These are phyloP conservation scores for Cercospora berteroae DNA, from an alignment of 2,329 filamentous ascomycete genomes.

Conservation along the genomic window DNA sequence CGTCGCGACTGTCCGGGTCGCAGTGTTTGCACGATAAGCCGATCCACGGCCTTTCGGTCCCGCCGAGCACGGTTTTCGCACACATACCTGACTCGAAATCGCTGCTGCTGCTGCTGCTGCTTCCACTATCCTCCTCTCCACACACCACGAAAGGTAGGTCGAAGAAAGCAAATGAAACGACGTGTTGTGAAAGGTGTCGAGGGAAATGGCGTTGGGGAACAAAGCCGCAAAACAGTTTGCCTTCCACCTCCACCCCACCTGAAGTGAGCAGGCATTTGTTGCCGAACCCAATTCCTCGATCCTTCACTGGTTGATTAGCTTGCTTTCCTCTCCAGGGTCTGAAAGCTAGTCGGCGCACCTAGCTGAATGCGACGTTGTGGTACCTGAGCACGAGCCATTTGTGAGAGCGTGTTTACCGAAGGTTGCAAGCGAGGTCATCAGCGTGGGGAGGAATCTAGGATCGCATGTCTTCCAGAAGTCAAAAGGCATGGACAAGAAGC, in stretches of 20 bases:
- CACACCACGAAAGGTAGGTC: slow-evolving; percentile 13
- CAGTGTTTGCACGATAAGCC: neutral
- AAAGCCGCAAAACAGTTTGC: slow-evolving; percentile 7
- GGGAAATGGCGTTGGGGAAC: neutral
- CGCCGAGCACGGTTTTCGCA: neutral
- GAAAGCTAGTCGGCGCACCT: slow-evolving; percentile 1
- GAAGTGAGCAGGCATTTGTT: slow-evolving; percentile 7
- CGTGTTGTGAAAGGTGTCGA: slow-evolving; percentile 1
- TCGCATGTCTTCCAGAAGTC: neutral
- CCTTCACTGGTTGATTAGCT: neutral
- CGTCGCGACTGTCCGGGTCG: neutral
- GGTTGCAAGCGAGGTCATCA: neutral
- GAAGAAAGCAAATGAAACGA: slow-evolving; percentile 8
- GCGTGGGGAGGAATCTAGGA: neutral
- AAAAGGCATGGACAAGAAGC: neutral
- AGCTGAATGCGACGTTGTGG: slow-evolving; percentile 3
- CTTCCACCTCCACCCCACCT: slow-evolving; percentile 6
- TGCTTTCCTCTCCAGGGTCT: neutral
- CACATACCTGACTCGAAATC: neutral
- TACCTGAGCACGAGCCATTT: slow-evolving; percentile 3
- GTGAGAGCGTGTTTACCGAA: neutral
- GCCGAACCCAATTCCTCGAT: slow-evolving; percentile 5
- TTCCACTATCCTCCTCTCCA: slow-evolving; percentile 13
- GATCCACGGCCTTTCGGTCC: neutral
- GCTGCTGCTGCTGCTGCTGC: slow-evolving; percentile 2